Base-by-base conservation (phyloP, 2,329 filamentous ascomycete genomes). In the Sclerotiophoma versabilis region DNA sequence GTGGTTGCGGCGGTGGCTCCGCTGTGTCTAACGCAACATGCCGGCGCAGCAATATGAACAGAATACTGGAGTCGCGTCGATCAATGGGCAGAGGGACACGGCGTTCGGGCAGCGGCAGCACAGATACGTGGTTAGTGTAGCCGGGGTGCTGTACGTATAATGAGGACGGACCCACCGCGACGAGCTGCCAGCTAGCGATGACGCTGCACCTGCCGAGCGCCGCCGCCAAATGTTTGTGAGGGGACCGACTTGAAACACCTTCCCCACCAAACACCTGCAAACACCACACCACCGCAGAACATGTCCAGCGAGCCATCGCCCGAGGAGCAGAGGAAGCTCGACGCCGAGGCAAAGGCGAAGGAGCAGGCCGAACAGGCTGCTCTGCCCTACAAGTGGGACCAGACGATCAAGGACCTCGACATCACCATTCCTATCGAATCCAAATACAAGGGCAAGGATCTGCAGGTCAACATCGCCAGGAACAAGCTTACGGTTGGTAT, bases 341-440 rank as follows among this genome's bases (percentile, higher is more conserved):
- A 87, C 68, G 80, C 79, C 59, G 84, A 84, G 65, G 81, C 80
- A 62, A 83, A 82, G 68, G 88, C 86, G 58, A 87, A 88, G 74
- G 92, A 99, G 79, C 82, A 84, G 51, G 89, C 88, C 67, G 95
- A 99, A 79, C 95, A 99, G 81, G 89, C 87, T 34, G 85, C 88
- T 20, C 87, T 99, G 34, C 95, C 95, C 0, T 99, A 99, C 87
- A 95, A 96, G 80, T 99, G 95, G 95, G 90, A 85, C 10, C 95
- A 99, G 79, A 93, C 90, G 20, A 96, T 99, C 74, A 83, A 83
- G 65, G 95, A 98, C 72, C 80, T 97, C 57, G 91, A 96, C 72
- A 79, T 98, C 68, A 88, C 84, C 44, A 83, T 96, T 54, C 80
- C 84, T 23, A 86, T 99, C 0, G 89, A 93, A 0, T 89, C 84